A percentile compares a stretch with the other conserved stretches of the same genome.
These are phyloP conservation scores for Rhodamnia argentea DNA, from an alignment of 345 rosid species.

Conservation along the genomic window DNA sequence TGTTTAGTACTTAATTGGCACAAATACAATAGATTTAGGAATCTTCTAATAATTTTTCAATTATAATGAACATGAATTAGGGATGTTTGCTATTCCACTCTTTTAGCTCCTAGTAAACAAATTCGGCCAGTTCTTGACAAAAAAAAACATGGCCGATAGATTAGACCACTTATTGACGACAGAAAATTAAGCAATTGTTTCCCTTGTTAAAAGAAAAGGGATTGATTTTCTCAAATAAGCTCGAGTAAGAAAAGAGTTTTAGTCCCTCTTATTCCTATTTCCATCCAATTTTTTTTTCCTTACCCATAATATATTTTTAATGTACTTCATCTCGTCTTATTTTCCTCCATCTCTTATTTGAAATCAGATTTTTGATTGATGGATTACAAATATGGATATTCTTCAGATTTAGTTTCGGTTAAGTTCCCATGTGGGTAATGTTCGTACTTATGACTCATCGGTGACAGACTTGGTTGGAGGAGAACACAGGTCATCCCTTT, in stretches of 20 bases:
- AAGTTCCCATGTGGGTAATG: neutral
- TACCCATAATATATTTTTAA: neutral
- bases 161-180: neutral
- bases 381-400: neutral
- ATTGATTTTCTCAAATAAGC: too few relatives aligned
- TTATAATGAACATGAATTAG: neutral
- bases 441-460: neutral
- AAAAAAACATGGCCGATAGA: neutral
- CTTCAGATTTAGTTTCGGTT: neutral
- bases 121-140: neutral
- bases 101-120: neutral
- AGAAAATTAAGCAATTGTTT: too few relatives aligned
- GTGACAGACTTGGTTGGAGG: neutral
- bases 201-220: too few relatives aligned
- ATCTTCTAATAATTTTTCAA: too few relatives aligned
- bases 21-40: too few relatives aligned
- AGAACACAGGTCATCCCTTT: neutral
- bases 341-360: neutral
- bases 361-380: neutral
- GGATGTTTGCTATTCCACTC: neutral
- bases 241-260: neutral
- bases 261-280: neutral
- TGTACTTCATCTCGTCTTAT: neutral
- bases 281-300: neutral
- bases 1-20: too few relatives aligned